Conservation (phyloP, 352 stramenopile genomes). For the Plasmopara viticola region DNA sequence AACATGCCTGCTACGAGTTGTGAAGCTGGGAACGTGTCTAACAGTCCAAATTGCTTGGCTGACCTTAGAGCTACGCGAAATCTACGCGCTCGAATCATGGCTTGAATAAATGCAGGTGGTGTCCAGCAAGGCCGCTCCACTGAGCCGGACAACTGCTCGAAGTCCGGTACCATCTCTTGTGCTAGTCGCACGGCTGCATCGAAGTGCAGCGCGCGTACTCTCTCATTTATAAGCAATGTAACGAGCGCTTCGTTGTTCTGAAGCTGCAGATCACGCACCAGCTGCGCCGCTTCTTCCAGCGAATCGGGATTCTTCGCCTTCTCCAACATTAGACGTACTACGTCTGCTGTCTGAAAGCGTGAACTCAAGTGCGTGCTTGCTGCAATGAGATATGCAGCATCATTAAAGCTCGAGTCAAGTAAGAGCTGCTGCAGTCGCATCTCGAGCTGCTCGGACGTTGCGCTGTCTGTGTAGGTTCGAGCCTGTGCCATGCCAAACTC, state of each 20-base stretch:
- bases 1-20: slow-evolving; percentile 69
- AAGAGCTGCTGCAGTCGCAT: slow-evolving; percentile 50
- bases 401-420: slow-evolving; percentile 33
- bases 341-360: slow-evolving; percentile 77
- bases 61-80: slow-evolving; percentile 75
- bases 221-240: slow-evolving; percentile 76
- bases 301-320: slow-evolving; percentile 29
- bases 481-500: slow-evolving; percentile 35
- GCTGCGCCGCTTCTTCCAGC: slow-evolving; percentile 52
- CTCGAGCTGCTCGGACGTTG: slow-evolving; percentile 47
- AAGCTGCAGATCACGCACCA: slow-evolving; percentile 74
- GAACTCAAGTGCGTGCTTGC: slow-evolving; percentile 33
- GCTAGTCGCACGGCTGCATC: slow-evolving; percentile 61
- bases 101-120: slow-evolving; percentile 70
- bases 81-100: slow-evolving; percentile 73
- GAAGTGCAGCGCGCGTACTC: slow-evolving; percentile 61
- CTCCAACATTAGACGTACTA: slow-evolving; percentile 71
- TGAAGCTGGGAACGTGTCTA: slow-evolving; percentile 55
- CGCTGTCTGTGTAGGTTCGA: slow-evolving; percentile 24
- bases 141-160: slow-evolving; percentile 40
- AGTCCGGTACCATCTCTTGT: slow-evolving; percentile 74
- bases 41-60: slow-evolving; percentile 70
- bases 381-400: slow-evolving; percentile 69
- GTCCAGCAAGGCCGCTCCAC: slow-evolving; percentile 51
- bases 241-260: slow-evolving; percentile 67